Conservation (phyloP, 2,329 filamentous ascomycete species). For the Phyllosticta citribraziliensis region DNA sequence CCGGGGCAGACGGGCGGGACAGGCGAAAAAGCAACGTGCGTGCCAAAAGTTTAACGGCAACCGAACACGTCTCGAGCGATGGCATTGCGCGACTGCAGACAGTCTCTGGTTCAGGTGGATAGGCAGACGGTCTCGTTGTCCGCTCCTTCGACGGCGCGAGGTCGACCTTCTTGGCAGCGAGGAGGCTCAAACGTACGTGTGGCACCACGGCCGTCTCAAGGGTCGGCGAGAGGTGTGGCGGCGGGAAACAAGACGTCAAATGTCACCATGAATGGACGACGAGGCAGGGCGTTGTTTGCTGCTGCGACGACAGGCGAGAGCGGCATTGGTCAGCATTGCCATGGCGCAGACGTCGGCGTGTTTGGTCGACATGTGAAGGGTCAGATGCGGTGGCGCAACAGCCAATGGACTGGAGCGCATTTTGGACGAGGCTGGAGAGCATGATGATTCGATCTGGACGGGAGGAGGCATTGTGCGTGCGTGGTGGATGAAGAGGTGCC, state of each 20-base stretch:
- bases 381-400: background rate
- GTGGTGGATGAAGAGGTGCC: background rate
- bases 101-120: background rate
- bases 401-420: background rate
- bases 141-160: background rate
- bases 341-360: background rate
- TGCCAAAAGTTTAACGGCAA: background rate
- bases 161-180: background rate
- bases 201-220: constrained; percentile 9
- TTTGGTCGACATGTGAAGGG: background rate
- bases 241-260: constrained; percentile 5
- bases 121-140: background rate
- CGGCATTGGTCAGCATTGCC: background rate
- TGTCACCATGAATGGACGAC: background rate
- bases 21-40: background rate
- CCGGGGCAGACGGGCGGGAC: background rate
- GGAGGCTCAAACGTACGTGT: constrained; percentile 4
- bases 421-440: background rate
- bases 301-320: background rate
- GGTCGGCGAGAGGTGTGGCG: constrained; percentile 4
- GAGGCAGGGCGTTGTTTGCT: background rate
- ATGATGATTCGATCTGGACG: background rate
- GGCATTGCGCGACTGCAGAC: background rate
- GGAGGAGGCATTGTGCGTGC: background rate
- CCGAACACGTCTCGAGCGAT: background rate